Base-by-base conservation (phyloP, 768 basidiomycete genomes). In the Mycena sanguinolenta region DNA sequence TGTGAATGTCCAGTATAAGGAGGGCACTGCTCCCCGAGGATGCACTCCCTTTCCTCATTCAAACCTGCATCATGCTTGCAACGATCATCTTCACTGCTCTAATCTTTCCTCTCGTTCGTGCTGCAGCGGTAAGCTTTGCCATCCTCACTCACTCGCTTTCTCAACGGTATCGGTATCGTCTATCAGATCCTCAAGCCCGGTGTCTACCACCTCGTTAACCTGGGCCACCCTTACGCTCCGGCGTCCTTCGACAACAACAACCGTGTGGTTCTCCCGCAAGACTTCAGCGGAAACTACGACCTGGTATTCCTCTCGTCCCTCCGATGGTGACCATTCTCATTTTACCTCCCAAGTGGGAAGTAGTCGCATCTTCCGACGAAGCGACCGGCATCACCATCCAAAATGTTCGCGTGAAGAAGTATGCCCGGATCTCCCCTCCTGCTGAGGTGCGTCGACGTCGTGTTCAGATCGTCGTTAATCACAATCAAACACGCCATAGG, bases 331-430 rank as follows among this genome's bases (percentile, higher is more conserved):
- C 30, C 39, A 13, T 64, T 25, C 52, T 59, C 17, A 71, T 27
- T n/a, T 44, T 25, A 23, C 16, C 5, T 58, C 34, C 34, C 17
- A 10, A 71, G 70, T 71, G 70, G 70, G 32, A 67, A 63, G 65
- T 71, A 4, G 38, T 57, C 23, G 34, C 67, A 7, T 28, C 54
- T 50, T 50, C 64, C 59, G 46, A 54, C 58, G 25, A 44, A 16
- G 6, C 46, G 19, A 53, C 52, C 21, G 46, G 53, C 25, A 62
- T 71, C 55, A 71, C 65, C 14, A 66, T 71, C 57, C 46, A 71
- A 63, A 71, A 71, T 49, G 46, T 67, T 63, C 70, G 70, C 60
- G 60, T 38, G 25, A 58, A 67, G n/a, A 63, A 58, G 39, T 71
- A 67, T 49, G 70, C 70, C 1, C 54, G 58, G 28, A 67, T 67